Conservation (phyloP, 2,329 filamentous ascomycete genomes). For the Curvularia sp. region DNA sequence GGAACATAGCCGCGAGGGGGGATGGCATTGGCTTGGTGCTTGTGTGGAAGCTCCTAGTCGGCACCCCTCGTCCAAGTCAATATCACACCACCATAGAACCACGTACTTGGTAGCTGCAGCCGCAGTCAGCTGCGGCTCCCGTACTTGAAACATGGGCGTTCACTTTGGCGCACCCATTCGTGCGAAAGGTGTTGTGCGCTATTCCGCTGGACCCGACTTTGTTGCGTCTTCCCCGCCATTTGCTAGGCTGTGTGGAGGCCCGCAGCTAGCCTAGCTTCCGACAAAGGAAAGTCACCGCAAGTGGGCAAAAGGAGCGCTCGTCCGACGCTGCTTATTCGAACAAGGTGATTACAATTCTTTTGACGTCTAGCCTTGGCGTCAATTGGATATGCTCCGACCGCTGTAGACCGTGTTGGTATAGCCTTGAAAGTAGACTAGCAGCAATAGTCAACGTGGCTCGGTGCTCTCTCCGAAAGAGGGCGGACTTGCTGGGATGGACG, state of each 20-base stretch:
- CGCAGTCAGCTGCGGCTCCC: conserved; percentile 17
- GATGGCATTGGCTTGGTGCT: neutral
- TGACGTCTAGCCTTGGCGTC: conserved; percentile 2
- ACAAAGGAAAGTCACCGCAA: conserved; percentile 5
- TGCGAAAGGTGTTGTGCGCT: conserved; percentile 33
- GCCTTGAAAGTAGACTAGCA: conserved; percentile 8
- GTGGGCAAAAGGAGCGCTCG: conserved; percentile 40
- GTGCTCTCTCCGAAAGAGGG: conserved; percentile 49
- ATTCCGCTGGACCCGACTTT: conserved; percentile 22
- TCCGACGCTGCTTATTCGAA: conserved; percentile 33
- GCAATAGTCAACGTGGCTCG: conserved; percentile 6
- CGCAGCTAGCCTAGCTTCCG: conserved; percentile 19
- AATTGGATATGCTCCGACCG: neutral
- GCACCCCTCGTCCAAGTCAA: neutral
- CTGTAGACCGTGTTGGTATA: conserved; percentile 9
- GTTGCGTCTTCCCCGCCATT: conserved; percentile 27
- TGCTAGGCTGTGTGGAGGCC: conserved; percentile 19
- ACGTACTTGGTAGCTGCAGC: conserved; percentile 7
- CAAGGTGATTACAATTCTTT: conserved; percentile 17
- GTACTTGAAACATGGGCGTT: conserved; percentile 13
- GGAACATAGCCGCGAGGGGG: neutral
- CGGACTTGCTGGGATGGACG: conserved; percentile 30
- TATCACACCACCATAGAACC: conserved; percentile 24
- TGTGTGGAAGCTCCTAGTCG: neutral
- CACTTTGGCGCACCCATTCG: conserved; percentile 26